phyloP scores from a whole-genome alignment of 1,284 basidiomycete genomes.

The Cutaneotrichosporon spelunceum region DNA sequence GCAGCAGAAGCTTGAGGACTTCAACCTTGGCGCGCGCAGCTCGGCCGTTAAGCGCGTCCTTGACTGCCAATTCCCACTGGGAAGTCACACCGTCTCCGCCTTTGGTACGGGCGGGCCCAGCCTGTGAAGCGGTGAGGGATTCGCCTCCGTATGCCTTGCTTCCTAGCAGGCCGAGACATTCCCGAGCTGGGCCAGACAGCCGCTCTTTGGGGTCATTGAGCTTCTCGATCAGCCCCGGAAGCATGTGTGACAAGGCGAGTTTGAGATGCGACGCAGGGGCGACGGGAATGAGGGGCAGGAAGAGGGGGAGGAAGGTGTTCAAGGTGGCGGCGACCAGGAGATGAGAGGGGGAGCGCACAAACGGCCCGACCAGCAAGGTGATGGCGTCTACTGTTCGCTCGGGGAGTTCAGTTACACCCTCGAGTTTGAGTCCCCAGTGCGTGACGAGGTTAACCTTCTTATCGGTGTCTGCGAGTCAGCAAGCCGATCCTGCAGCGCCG shows the following conservation, averaged over 20 bases:
- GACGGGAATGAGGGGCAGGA: constrained; percentile 38
- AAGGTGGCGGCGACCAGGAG: constrained; percentile 41
- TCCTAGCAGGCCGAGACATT: constrained; percentile 35
- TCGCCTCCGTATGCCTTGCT: constrained; percentile 26
- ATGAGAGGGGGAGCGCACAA: constrained; percentile 39
- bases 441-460: constrained; percentile 50
- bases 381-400: constrained; percentile 40
- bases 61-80: constrained; percentile 71
- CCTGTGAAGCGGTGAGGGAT: constrained; percentile 3
- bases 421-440: constrained; percentile 44
- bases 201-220: constrained; percentile 49
- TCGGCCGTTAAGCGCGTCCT: constrained; percentile 70
- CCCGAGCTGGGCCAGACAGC: constrained; percentile 34
- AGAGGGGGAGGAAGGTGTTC: constrained; percentile 42
- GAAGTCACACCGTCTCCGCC: constrained; percentile 69
- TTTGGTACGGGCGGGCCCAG: constrained; percentile 58
- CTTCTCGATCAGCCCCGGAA: constrained; percentile 42
- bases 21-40: constrained; percentile 63
- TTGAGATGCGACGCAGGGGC: constrained; percentile 22
- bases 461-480: constrained; percentile 34
- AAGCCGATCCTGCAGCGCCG: not conserved
- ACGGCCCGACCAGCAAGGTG: constrained; percentile 35
- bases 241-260: constrained; percentile 34
- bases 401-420: constrained; percentile 36
- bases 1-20: constrained; percentile 40